phyloP scores from a whole-genome alignment of 495 filamentous ascomycete genomes.

The Pseudoneurospora amorphoporcata region DNA sequence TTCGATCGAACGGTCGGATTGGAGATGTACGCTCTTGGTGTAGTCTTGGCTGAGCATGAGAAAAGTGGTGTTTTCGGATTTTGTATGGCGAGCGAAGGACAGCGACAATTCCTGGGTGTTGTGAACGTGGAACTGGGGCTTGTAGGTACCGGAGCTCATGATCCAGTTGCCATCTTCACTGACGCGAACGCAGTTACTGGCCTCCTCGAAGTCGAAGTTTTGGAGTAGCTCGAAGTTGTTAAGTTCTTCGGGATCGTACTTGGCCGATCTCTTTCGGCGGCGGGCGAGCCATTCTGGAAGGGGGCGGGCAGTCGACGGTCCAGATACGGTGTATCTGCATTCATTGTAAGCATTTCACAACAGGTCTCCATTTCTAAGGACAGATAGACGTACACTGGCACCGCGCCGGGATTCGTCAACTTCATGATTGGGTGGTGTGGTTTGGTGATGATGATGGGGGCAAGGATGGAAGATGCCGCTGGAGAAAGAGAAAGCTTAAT shows the following conservation, averaged over 20 bases:
- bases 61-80: constrained; percentile 89
- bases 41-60: constrained; percentile 87
- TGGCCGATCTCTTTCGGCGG: constrained; percentile 84
- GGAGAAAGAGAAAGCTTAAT: not conserved
- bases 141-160: constrained; percentile 90
- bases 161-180: constrained; percentile 98
- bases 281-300: constrained; percentile 92
- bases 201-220: constrained; percentile 97
- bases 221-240: constrained; percentile 92
- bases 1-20: constrained; percentile 82
- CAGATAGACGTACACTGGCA: constrained; percentile 56
- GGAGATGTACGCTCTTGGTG: constrained; percentile 87
- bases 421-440: constrained; percentile 51
- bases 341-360: not conserved
- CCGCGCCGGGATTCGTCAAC: constrained; percentile 73
- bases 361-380: not conserved
- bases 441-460: not conserved
- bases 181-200: constrained; percentile 81
- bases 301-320: constrained; percentile 78
- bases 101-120: constrained; percentile 87
- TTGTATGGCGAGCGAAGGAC: constrained; percentile 86
- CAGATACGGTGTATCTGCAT: constrained; percentile 67
- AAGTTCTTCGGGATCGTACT: constrained; percentile 84
- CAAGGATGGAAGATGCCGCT: not conserved
- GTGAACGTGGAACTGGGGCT: constrained; percentile 95